These are phyloP conservation scores for Ustilago esculenta DNA, from an alignment of 1,284 basidiomycete species.

Conservation along the genomic window DNA sequence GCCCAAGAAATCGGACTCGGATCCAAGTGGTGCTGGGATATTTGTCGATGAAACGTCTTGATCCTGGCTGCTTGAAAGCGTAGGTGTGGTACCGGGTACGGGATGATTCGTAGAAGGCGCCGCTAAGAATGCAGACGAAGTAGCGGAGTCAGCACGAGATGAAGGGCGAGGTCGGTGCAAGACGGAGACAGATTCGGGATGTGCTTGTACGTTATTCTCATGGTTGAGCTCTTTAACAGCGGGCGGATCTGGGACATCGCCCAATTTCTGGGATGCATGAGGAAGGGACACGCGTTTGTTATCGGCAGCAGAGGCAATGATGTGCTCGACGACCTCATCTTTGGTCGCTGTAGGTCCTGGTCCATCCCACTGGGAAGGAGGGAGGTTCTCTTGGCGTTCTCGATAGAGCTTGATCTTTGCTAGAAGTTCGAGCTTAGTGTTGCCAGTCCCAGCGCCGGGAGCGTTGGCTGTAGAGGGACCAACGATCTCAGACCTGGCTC, in stretches of 20 bases:
- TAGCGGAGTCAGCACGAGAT: slow-evolving; percentile 23
- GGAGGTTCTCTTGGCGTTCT: slow-evolving; percentile 58
- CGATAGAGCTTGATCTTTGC: slow-evolving; percentile 60
- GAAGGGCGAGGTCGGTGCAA: slow-evolving; percentile 30
- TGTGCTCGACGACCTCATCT: slow-evolving; percentile 47
- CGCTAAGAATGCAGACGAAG: slow-evolving; percentile 17
- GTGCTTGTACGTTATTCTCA: neutral
- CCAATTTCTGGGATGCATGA: slow-evolving; percentile 22
- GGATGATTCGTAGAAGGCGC: neutral
- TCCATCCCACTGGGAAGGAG: slow-evolving; percentile 50
- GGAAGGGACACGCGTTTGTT: slow-evolving; percentile 22
- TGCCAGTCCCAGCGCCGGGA: neutral
- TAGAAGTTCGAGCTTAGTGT: slow-evolving; percentile 46
- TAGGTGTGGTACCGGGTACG: neutral
- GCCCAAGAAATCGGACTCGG: neutral
- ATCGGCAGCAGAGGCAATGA: slow-evolving; percentile 27
- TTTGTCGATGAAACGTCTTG: neutral
- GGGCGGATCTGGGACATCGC: neutral
- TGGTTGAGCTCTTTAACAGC: neutral
- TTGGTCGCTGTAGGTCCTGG: slow-evolving; percentile 46
- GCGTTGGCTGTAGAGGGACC: neutral
- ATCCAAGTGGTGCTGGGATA: neutral
- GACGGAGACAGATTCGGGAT: slow-evolving; percentile 5
- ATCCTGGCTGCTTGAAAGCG: neutral
- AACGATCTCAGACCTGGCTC: slow-evolving; percentile 35